These are phyloP conservation scores for Teratosphaeria pseudoeucalypti DNA, from an alignment of 2,329 filamentous ascomycete genomes.

Conservation along the genomic window DNA sequence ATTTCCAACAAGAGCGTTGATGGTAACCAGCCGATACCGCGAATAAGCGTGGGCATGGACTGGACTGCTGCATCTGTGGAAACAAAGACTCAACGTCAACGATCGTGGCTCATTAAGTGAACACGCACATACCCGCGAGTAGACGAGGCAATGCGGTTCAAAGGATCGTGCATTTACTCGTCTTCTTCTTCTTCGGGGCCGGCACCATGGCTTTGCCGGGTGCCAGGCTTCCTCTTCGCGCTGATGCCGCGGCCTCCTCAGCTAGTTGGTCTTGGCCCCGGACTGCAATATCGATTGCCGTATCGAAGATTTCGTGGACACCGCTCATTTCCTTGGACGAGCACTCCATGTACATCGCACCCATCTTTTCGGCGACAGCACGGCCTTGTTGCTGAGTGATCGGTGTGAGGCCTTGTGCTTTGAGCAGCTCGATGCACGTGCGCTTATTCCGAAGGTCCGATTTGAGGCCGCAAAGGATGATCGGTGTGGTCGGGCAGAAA, in stretches of 20 bases:
- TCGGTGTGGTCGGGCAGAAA: conserved; percentile 94
- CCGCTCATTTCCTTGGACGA: conserved; percentile 95
- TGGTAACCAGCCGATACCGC: not conserved
- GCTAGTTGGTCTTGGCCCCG: conserved; percentile 48
- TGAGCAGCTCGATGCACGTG: conserved; percentile 96
- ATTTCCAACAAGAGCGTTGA: conserved; percentile 5
- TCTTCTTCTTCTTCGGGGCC: conserved; percentile 61
- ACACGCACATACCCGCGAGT: not conserved
- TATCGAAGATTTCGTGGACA: conserved; percentile 92
- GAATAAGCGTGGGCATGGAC: conserved; percentile 4
- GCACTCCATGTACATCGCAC: conserved; percentile 93
- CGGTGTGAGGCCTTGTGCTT: conserved; percentile 91
- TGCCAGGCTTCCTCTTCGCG: conserved; percentile 28
- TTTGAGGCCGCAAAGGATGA: conserved; percentile 92
- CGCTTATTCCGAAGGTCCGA: conserved; percentile 92
- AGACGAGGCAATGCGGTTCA: conserved; percentile 27
- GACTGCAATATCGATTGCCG: conserved; percentile 81
- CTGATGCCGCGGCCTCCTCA: conserved; percentile 33
- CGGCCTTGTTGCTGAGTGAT: conserved; percentile 86
- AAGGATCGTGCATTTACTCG: conserved; percentile 71
- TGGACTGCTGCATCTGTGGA: conserved; percentile 5
- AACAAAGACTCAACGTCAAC: conserved; percentile 5
- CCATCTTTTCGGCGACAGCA: conserved; percentile 85
- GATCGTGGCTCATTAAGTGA: conserved; percentile 3
- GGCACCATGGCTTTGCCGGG: conserved; percentile 19